Evolutionary conservation across 257 asterid species (phyloP).

Genomic region (Plantago ovata): DNA sequence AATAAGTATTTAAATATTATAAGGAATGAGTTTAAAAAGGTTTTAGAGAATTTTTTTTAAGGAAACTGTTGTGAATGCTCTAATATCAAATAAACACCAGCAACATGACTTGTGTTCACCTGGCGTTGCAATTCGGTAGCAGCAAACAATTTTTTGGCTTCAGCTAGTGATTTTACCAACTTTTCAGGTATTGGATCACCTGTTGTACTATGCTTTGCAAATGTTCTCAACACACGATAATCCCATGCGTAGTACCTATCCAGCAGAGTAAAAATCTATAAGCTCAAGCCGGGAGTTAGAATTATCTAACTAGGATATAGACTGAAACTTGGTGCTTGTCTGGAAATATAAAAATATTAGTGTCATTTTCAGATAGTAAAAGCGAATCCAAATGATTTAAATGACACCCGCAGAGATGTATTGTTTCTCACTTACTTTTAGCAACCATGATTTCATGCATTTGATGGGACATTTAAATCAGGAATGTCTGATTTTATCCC

Average conservation of each 20-base stretch:
- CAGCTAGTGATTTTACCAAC: conserved; percentile 64
- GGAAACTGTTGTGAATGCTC: no score
- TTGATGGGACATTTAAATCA: conserved; percentile 14
- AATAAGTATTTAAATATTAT: no score
- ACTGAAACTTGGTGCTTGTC: conserved; percentile 12
- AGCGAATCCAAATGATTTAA: conserved; percentile 3
- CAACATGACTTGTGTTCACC: conserved; percentile 30
- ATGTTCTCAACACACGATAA: conserved; percentile 67
- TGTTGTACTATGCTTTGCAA: conserved; percentile 77
- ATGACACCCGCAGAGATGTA: conserved; percentile 4
- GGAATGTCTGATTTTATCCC: conserved; percentile 11
- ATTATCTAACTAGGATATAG: conserved; percentile 7
- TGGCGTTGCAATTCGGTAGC: conserved; percentile 94
- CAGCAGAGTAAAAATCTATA: conserved; percentile 13
- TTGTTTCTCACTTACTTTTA: neutral
- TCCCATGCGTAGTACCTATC: conserved; percentile 91
- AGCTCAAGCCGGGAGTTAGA: conserved; percentile 12
- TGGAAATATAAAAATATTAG: neutral
- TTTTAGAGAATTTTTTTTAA: no score
- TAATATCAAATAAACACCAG: no score
- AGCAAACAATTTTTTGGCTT: conserved; percentile 83
- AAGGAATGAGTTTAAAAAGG: no score
- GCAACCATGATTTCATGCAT: conserved; percentile 13
- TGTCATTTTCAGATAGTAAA: conserved; percentile 5
- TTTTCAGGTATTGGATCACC: conserved; percentile 85